A percentile compares a stretch with the other conserved stretches of the same genome.
These are phyloP conservation scores for Talaromyces sp. DNA, from an alignment of 2,329 filamentous ascomycete species.

Conservation along the genomic window DNA sequence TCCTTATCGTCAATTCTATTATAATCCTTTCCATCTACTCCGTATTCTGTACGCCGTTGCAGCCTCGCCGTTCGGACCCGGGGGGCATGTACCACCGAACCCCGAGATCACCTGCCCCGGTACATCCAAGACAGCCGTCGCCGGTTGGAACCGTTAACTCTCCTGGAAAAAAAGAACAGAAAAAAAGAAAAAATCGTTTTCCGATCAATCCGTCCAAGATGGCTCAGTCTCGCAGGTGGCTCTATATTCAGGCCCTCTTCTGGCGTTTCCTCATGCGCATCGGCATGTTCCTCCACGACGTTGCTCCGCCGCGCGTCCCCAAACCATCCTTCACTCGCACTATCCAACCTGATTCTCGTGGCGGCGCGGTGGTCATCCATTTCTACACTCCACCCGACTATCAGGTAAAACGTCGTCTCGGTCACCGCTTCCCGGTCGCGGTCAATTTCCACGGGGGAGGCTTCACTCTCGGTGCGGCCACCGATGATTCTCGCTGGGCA, in stretches of 20 bases:
- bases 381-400: slow-evolving; percentile 62
- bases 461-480: slow-evolving; percentile 62
- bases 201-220: background rate
- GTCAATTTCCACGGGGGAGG: slow-evolving; percentile 68
- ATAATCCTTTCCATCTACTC: too few relatives aligned
- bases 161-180: too few relatives aligned
- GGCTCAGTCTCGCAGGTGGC: slow-evolving; percentile 55
- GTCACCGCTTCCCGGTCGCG: slow-evolving; percentile 57
- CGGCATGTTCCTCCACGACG: slow-evolving; percentile 68
- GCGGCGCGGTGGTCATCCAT: slow-evolving; percentile 57
- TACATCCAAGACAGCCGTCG: too few relatives aligned
- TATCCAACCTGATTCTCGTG: slow-evolving; percentile 55
- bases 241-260: slow-evolving; percentile 64
- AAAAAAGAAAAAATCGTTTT: background rate
- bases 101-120: too few relatives aligned
- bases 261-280: slow-evolving; percentile 70
- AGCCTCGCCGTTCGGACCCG: background rate
- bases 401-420: slow-evolving; percentile 33
- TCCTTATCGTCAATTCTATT: too few relatives aligned
- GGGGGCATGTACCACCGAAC: too few relatives aligned
- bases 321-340: slow-evolving; percentile 61
- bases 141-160: background rate
- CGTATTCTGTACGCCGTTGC: too few relatives aligned
- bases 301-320: slow-evolving; percentile 63
- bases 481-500: slow-evolving; percentile 65